phyloP scores from a whole-genome alignment of 1,139 yeast species.

The Taphrina flavorubra region DNA sequence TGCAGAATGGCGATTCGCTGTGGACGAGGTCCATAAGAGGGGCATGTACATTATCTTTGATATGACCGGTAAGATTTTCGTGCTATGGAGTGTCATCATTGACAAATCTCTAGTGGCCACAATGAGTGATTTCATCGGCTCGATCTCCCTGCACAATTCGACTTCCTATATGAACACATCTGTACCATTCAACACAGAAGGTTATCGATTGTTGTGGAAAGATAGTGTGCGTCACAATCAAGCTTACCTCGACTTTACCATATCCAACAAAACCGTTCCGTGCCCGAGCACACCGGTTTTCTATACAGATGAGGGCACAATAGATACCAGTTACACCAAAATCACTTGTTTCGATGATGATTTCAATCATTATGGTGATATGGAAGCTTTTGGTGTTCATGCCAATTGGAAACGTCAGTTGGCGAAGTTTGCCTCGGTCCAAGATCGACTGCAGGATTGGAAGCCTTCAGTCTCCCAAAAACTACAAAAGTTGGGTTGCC shows the following conservation, averaged over 20 bases:
- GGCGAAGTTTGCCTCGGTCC: constrained; percentile 43
- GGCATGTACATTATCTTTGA: constrained; percentile 40
- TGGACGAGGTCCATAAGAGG: constrained; percentile 36
- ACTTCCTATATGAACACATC: constrained; percentile 29
- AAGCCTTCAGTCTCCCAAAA: constrained; percentile 38
- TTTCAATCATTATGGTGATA: constrained; percentile 42
- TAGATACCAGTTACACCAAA: constrained; percentile 12
- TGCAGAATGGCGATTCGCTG: constrained; percentile 36
- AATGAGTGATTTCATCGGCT: constrained; percentile 29
- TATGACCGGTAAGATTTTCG: constrained; percentile 23
- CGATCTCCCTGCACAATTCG: not conserved
- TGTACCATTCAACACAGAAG: constrained; percentile 33
- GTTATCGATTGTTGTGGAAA: constrained; percentile 27
- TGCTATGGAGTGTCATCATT: not conserved
- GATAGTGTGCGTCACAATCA: constrained; percentile 16
- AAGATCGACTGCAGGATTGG: constrained; percentile 42
- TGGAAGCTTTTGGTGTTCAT: constrained; percentile 42
- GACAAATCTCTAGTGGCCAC: constrained; percentile 27
- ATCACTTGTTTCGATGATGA: constrained; percentile 38
- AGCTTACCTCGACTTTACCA: constrained; percentile 34
- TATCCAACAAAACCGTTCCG: constrained; percentile 30
- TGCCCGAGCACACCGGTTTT: constrained; percentile 26
- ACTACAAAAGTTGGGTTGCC: constrained; percentile 35
- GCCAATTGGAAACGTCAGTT: constrained; percentile 43
- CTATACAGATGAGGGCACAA: constrained; percentile 36